A percentile compares a stretch with the other conserved stretches of the same genome.
These are phyloP conservation scores for Fusarium metavorans DNA, from an alignment of 2,329 filamentous ascomycete genomes.

Conservation along the genomic window DNA sequence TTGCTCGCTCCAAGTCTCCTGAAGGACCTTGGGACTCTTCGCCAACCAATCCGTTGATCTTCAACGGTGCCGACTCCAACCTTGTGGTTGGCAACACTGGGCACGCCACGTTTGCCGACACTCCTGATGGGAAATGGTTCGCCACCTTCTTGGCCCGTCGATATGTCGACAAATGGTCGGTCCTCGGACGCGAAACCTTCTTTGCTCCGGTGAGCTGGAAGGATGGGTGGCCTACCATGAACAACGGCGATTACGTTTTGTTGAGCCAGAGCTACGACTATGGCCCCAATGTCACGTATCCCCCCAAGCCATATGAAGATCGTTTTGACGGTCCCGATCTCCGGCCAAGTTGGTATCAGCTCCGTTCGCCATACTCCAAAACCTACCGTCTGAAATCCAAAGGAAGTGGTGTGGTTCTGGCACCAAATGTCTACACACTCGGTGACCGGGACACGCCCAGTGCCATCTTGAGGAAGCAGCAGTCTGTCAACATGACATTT, in stretches of 20 bases:
- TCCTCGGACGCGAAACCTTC: constrained; percentile 39
- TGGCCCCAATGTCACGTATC: constrained; percentile 9
- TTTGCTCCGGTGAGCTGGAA: constrained; percentile 38
- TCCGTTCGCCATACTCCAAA: constrained; percentile 29
- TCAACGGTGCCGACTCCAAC: constrained; percentile 33
- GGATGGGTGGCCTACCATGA: constrained; percentile 41
- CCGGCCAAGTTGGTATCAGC: constrained; percentile 16
- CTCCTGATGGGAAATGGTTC: constrained; percentile 39
- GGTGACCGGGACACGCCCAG: constrained; percentile 47
- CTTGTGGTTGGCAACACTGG: constrained; percentile 37
- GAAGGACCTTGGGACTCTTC: constrained; percentile 31
- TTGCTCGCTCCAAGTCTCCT: constrained; percentile 19
- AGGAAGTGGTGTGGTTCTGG: constrained; percentile 46
- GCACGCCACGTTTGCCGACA: constrained; percentile 38
- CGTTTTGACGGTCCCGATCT: constrained; percentile 3
- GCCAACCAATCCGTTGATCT: constrained; percentile 53
- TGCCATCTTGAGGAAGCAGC: constrained; percentile 46
- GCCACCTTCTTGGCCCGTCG: constrained; percentile 37
- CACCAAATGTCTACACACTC: constrained; percentile 43
- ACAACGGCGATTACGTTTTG: constrained; percentile 28
- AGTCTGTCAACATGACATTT: constrained; percentile 48
- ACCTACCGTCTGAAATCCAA: constrained; percentile 5
- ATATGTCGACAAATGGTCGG: constrained; percentile 26
- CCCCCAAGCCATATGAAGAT: constrained; percentile 12
- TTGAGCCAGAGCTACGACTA: constrained; percentile 19